phyloP scores from a whole-genome alignment of 2,329 filamentous ascomycete species.

The Diplodia mutila region DNA sequence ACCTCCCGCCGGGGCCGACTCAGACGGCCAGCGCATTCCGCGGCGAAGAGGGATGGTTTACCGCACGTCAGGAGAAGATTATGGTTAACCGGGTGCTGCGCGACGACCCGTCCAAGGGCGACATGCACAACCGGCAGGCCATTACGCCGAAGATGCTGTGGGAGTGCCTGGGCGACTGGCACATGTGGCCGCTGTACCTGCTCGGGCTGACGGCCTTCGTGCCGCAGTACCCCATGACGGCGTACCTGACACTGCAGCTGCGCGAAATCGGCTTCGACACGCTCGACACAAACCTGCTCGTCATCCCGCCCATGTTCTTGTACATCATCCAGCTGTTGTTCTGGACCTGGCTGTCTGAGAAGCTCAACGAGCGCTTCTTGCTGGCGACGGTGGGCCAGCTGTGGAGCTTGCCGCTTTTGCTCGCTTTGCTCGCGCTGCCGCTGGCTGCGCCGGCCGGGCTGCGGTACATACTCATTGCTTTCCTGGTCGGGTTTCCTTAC shows the following conservation, averaged over 20 bases:
- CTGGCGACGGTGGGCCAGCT: slow-evolving; percentile 49
- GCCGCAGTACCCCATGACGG: slow-evolving; percentile 42
- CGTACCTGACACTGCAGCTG: slow-evolving; percentile 47
- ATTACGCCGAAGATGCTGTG: slow-evolving; percentile 53
- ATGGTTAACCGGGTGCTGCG: slow-evolving; percentile 66
- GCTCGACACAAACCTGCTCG: slow-evolving; percentile 49
- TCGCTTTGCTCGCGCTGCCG: slow-evolving; percentile 43
- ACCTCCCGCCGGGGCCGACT: slow-evolving; percentile 58
- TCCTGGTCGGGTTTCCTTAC: slow-evolving; percentile 47
- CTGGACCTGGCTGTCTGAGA: slow-evolving; percentile 54
- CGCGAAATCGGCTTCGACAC: slow-evolving; percentile 46
- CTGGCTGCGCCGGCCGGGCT: slow-evolving; percentile 42
- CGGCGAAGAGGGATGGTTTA: slow-evolving; percentile 66
- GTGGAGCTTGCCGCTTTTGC: slow-evolving; percentile 47
- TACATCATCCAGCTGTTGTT: slow-evolving; percentile 56
- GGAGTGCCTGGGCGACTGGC: slow-evolving; percentile 56
- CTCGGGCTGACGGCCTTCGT: slow-evolving; percentile 48
- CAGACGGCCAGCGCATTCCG: slow-evolving; percentile 63
- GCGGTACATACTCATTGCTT: slow-evolving; percentile 43
- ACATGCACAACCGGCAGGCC: slow-evolving; percentile 61
- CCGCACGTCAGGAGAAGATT: slow-evolving; percentile 67
- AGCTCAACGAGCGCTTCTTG: slow-evolving; percentile 57
- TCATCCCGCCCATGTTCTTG: slow-evolving; percentile 49
- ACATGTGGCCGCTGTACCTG: slow-evolving; percentile 61
- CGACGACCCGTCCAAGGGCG: slow-evolving; percentile 60